Evolutionary conservation across 805 yeast genomes (phyloP).

Genomic region (Zygoascus biomembranicola): DNA sequence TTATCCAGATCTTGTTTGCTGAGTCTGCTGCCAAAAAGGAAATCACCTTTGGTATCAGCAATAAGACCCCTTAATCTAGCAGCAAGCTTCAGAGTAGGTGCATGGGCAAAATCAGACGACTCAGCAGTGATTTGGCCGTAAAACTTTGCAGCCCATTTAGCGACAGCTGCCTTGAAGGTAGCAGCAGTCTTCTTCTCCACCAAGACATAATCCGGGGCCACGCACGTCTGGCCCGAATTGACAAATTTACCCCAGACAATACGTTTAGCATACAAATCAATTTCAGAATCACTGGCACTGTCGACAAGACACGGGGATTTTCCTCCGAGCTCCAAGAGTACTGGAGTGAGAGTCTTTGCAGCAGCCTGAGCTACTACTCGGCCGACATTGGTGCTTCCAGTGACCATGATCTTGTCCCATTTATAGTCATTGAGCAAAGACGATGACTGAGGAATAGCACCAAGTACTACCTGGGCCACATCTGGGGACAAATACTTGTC

Average conservation of each 20-base stretch:
- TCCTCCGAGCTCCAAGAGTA: constrained; percentile 81
- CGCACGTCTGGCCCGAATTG: constrained; percentile 88
- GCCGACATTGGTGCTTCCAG: constrained; percentile 77
- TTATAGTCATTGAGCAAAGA: constrained; percentile 46
- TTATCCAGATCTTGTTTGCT: constrained; percentile 30
- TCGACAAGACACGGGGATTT: constrained; percentile 79
- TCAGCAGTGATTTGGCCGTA: constrained; percentile 27
- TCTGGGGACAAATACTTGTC: constrained; percentile 45
- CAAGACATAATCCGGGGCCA: constrained; percentile 75
- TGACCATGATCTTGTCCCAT: constrained; percentile 77
- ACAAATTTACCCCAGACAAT: constrained; percentile 68
- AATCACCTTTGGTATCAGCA: constrained; percentile 40
- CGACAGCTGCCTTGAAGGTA: constrained; percentile 38
- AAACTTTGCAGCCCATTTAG: constrained; percentile 35
- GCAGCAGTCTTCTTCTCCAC: constrained; percentile 54
- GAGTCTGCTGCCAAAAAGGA: background rate
- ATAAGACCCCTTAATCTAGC: constrained; percentile 22
- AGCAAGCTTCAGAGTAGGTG: constrained; percentile 48
- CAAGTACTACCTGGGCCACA: constrained; percentile 57
- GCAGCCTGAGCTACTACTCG: constrained; percentile 70
- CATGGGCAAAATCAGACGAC: constrained; percentile 43
- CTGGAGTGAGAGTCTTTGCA: constrained; percentile 77
- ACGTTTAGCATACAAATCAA: constrained; percentile 44
- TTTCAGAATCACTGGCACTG: constrained; percentile 30
- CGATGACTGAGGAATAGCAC: constrained; percentile 59